A percentile compares a stretch with the other conserved stretches of the same genome.
Evolutionary conservation across 257 asterid genomes (phyloP).

Genomic region (Jacaranda mimosifolia): DNA sequence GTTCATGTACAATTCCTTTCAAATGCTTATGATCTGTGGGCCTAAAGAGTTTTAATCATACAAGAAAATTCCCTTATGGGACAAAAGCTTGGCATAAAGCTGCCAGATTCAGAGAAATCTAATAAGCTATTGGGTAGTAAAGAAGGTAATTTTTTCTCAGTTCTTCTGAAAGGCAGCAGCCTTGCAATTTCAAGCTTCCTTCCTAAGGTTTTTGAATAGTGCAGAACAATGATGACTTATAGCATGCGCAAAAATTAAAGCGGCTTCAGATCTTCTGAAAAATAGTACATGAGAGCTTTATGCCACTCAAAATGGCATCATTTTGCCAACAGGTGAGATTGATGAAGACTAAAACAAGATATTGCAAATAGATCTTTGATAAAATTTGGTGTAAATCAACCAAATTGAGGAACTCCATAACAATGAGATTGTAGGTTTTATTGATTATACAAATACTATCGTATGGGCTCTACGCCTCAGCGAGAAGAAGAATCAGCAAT

Average conservation of each 20-base stretch:
- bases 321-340: too few species aligned
- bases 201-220: too few species aligned
- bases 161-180: too few species aligned
- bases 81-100: background rate
- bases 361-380: background rate
- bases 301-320: too few species aligned
- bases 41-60: background rate
- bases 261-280: too few species aligned
- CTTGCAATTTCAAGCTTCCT: too few species aligned
- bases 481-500: slow-evolving; percentile 32
- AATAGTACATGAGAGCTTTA: too few species aligned
- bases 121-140: too few species aligned
- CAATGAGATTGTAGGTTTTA: background rate
- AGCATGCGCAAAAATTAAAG: too few species aligned
- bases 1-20: background rate
- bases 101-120: background rate
- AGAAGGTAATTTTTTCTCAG: too few species aligned
- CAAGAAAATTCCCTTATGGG: background rate
- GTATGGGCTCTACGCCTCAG: slow-evolving; percentile 32
- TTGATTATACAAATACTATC: slow-evolving; percentile 30
- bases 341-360: too few species aligned
- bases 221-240: too few species aligned
- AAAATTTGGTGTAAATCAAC: slow-evolving; percentile 1
- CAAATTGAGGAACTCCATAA: slow-evolving; percentile 27
- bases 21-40: background rate